Evolutionary conservation across 148 eudicot species (phyloP).

Genomic region (Persicaria maculosa): DNA sequence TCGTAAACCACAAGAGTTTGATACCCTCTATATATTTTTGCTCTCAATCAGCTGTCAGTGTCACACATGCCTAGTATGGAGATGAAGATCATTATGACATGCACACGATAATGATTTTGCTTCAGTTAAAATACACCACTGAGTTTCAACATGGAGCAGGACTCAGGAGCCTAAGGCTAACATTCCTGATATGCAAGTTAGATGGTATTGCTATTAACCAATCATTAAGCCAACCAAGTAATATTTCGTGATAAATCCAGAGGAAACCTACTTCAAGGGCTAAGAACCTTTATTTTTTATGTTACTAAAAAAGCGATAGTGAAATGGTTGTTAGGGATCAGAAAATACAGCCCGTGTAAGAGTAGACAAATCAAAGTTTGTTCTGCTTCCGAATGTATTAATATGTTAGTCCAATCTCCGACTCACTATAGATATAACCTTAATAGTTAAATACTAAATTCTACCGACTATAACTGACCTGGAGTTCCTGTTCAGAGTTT

Average conservation of each 20-base stretch:
- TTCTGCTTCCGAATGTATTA: background rate
- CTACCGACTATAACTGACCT: slow-evolving; percentile 35
- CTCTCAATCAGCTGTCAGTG: background rate
- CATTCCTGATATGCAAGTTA: background rate
- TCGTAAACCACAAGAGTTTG: background rate
- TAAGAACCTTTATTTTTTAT: background rate
- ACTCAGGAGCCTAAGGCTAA: background rate
- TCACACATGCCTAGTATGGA: background rate
- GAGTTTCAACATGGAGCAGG: background rate
- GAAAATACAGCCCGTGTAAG: background rate
- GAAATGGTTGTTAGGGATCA: background rate
- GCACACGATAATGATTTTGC: background rate
- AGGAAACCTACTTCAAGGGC: background rate
- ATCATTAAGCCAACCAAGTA: background rate
- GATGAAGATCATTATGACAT: background rate
- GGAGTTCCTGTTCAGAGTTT: slow-evolving; percentile 61
- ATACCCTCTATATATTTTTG: background rate
- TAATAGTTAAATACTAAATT: background rate
- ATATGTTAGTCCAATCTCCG: background rate
- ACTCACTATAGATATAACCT: background rate
- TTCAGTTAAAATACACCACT: background rate
- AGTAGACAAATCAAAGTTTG: background rate
- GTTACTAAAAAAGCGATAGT: background rate
- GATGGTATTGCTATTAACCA: background rate
- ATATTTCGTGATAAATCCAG: background rate